Evolutionary conservation across 768 basidiomycete species (phyloP).

Genomic region (Suillus luteus): DNA sequence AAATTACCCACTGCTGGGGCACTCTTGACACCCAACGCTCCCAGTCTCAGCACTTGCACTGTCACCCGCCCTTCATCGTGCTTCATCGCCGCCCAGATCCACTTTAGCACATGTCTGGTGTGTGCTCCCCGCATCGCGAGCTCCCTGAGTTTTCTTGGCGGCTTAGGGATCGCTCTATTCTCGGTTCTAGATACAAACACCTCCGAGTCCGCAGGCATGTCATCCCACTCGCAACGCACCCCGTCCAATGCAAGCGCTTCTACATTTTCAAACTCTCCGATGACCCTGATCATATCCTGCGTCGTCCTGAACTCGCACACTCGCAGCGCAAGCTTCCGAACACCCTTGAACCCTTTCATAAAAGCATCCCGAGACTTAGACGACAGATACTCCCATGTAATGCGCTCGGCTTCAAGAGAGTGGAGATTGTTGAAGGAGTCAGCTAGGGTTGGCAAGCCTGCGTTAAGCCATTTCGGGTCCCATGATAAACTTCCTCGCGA

Average conservation of each 20-base stretch:
- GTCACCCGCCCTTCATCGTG: slow-evolving; percentile 9
- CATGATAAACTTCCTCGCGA: slow-evolving; percentile 31
- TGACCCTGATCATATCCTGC: slow-evolving; percentile 30
- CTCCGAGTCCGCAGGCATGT: background rate
- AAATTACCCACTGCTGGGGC: slow-evolving; percentile 31
- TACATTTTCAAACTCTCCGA: slow-evolving; percentile 29
- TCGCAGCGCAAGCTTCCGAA: slow-evolving; percentile 24
- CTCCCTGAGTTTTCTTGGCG: slow-evolving; percentile 25
- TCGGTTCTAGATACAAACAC: slow-evolving; percentile 10
- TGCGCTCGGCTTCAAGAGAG: slow-evolving; percentile 30
- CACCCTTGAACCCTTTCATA: slow-evolving; percentile 26
- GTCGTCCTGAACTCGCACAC: slow-evolving; percentile 29
- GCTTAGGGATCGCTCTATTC: slow-evolving; percentile 13
- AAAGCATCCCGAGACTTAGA: slow-evolving; percentile 28
- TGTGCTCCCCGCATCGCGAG: slow-evolving; percentile 28
- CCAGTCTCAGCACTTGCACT: slow-evolving; percentile 25
- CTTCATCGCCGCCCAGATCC: slow-evolving; percentile 27
- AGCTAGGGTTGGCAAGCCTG: slow-evolving; percentile 28
- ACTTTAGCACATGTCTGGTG: slow-evolving; percentile 30
- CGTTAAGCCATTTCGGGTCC: slow-evolving; percentile 37
- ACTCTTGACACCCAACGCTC: slow-evolving; percentile 29
- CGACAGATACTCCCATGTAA: slow-evolving; percentile 37
- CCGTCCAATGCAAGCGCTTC: slow-evolving; percentile 33
- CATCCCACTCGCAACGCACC: slow-evolving; percentile 23
- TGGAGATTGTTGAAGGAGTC: slow-evolving; percentile 24